Evolutionary conservation across 106 monocot species (phyloP), one percentile per base, ranked within the genome.

Genomic region (Acorus gramineus): DNA sequence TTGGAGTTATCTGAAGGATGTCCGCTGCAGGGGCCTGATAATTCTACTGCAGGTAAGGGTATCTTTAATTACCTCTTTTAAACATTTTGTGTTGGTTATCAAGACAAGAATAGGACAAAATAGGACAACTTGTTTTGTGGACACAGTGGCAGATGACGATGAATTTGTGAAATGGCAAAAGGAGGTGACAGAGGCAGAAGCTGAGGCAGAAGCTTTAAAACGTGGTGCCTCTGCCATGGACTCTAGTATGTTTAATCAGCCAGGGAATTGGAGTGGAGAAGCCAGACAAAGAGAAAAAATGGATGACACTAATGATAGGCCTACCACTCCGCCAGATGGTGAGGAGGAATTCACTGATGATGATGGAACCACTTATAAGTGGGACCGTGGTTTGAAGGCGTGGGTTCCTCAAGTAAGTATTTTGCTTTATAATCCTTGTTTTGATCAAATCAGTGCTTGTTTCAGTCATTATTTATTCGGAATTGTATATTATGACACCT

Each of bases 341-440:
- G 98, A 98, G 74, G 77, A 86, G 65, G 91, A 98, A 69, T 98
- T 98, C 60, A 92, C 83, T 48, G 98, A 98, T 69, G 98, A 98
- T 72, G 98, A 98, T 70, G 98, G 96, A 62, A 92, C 88, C 47
- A 62, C 69, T 49, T 98, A 98, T 69, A 98, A 92, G 57, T 98
- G 98, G 98, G 85, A 92, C 73, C 85, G 75, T 71, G 54, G 60
- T 55, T 77, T 85, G 56, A 78, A 85, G 68, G 85, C 76, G 65
- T 98, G 92, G 91, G 87, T 91, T 82, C 91, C 96, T 74, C 96
- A 98, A 77, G 96, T 98, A 69, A 64, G 75, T 72, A 47, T 28
- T 28, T 28, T 28, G 28, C 28, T 28, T 28, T 28, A 28, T 28
- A 28, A 28, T 28, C 28, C 28, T 28, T 28, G 28, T 1, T 28